These are phyloP conservation scores for Tephrocybe sp. DNA, from an alignment of 768 basidiomycete genomes.

Conservation along the genomic window DNA sequence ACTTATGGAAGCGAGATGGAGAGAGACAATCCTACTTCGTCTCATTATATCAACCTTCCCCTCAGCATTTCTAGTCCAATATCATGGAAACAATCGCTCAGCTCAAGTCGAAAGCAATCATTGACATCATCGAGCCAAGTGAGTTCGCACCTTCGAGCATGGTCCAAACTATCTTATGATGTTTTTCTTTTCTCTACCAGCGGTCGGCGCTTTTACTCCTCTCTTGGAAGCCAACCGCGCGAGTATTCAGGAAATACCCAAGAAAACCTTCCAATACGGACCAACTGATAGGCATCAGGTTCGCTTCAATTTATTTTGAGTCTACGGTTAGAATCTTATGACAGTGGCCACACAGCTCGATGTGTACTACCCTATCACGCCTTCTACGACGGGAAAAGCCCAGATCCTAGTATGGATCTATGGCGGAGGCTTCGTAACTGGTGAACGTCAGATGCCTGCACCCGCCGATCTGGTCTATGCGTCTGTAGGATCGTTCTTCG, in stretches of 20 bases:
- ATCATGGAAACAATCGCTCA: too few relatives aligned
- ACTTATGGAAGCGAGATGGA: too few relatives aligned
- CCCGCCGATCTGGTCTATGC: constrained; percentile 53
- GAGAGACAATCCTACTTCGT: too few relatives aligned
- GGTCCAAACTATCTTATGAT: too few relatives aligned
- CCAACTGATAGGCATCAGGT: constrained; percentile 49
- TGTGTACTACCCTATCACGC: constrained; percentile 55
- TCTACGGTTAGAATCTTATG: too few relatives aligned
- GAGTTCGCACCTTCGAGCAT: too few relatives aligned
- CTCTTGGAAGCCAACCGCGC: constrained; percentile 45
- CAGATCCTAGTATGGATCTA: constrained; percentile 66
- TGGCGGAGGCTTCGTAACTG: constrained; percentile 61
- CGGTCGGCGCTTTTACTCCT: constrained; percentile 22
- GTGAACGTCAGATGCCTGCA: constrained; percentile 45
- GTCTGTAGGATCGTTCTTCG: constrained; percentile 63
- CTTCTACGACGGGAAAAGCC: constrained; percentile 26
- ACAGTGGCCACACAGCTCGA: constrained; percentile 46
- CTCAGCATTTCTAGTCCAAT: too few relatives aligned
- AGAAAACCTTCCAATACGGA: constrained; percentile 49
- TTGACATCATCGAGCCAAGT: too few relatives aligned
- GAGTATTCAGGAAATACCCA: constrained; percentile 39
- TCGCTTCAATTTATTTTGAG: too few relatives aligned
- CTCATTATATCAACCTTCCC: too few relatives aligned
- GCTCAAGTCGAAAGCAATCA: too few relatives aligned
- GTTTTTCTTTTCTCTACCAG: too few relatives aligned